Evolutionary conservation across 2,329 filamentous ascomycete species (phyloP).

Genomic region (Claviceps sp.): DNA sequence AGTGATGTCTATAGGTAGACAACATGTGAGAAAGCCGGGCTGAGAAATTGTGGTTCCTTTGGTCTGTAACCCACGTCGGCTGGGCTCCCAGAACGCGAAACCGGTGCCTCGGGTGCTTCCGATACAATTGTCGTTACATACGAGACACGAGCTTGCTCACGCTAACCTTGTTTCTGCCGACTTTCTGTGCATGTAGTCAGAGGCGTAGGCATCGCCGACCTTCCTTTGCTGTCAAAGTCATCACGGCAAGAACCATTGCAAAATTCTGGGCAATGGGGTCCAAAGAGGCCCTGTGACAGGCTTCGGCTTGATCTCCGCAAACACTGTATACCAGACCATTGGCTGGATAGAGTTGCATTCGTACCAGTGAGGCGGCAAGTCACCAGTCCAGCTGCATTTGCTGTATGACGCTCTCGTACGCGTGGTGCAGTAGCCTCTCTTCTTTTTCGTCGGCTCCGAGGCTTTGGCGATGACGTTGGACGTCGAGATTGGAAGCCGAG

Average conservation of each 20-base stretch:
- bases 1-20: not conserved
- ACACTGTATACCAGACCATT: conserved; percentile 6
- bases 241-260: not conserved
- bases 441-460: not conserved
- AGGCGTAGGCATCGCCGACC: not conserved
- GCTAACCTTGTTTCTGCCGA: not conserved
- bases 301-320: not conserved
- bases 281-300: not conserved
- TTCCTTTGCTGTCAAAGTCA: not conserved
- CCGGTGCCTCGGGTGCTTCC: not conserved
- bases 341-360: conserved; percentile 9
- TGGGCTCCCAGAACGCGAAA: not conserved
- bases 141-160: not conserved
- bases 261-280: not conserved
- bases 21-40: not conserved
- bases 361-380: conserved; percentile 9
- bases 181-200: not conserved
- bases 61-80: not conserved
- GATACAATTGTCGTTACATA: not conserved
- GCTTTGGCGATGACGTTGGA: not conserved
- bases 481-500: not conserved
- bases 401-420: conserved; percentile 5
- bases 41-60: not conserved
- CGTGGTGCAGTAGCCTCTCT: not conserved
- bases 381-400: conserved; percentile 1